These are phyloP conservation scores for Emmonsiellopsis sp. DNA, from an alignment of 2,329 filamentous ascomycete genomes.

Conservation along the genomic window DNA sequence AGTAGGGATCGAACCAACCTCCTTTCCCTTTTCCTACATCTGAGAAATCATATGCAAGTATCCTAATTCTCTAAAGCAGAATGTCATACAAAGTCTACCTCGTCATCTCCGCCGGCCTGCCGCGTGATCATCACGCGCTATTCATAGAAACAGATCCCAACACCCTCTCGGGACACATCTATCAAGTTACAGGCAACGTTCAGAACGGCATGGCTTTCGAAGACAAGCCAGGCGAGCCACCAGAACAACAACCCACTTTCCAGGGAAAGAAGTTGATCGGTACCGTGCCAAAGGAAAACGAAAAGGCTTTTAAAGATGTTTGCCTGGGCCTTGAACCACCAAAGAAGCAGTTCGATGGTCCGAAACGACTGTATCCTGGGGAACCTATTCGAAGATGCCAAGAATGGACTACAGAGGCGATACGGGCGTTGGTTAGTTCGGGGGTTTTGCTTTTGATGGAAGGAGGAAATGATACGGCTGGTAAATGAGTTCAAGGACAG, in stretches of 20 bases:
- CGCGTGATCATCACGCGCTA: slow-evolving; percentile 19
- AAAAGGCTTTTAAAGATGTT: neutral
- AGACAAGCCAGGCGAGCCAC: slow-evolving; percentile 9
- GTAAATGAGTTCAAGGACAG: too few species aligned
- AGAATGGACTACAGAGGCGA: neutral
- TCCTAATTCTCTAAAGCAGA: neutral
- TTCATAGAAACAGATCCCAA: slow-evolving; percentile 16
- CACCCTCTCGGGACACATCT: slow-evolving; percentile 11
- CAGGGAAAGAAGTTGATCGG: slow-evolving; percentile 12
- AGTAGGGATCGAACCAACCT: neutral
- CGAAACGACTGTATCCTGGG: neutral
- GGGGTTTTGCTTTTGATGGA: neutral
- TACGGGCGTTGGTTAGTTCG: neutral
- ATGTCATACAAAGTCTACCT: slow-evolving; percentile 15
- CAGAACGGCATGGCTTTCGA: slow-evolving; percentile 21
- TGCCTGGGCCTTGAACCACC: neutral
- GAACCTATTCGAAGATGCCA: neutral
- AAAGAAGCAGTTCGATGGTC: slow-evolving; percentile 5
- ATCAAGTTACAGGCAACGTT: slow-evolving; percentile 22
- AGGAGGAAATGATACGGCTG: too few species aligned
- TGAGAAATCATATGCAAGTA: neutral
- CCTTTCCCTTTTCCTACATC: neutral
- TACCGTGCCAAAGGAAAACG: slow-evolving; percentile 7
- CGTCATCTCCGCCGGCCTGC: slow-evolving; percentile 12
- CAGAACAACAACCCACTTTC: slow-evolving; percentile 14